Evolutionary conservation across 768 basidiomycete species (phyloP), one percentile per base, ranked within the genome.

Genomic region (Cystobasidiopsis lactophilus): DNA sequence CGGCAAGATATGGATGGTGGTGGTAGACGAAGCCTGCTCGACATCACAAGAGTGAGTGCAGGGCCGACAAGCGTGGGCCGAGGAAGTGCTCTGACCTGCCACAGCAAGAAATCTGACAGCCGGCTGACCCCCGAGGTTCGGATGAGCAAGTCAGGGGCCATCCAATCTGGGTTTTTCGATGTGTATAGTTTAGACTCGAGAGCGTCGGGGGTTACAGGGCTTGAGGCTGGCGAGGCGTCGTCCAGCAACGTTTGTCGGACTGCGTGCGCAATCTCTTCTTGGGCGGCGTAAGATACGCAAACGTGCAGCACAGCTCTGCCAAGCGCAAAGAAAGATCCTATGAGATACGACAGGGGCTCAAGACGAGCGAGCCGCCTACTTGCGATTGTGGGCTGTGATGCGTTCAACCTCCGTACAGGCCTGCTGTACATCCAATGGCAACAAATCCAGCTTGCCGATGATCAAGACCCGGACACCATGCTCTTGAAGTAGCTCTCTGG

Each of bases 71-170:
- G 38, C 5, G 11, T 13, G 37, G 10, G 11, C 31, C 10, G 13
- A 37, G 14, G 2, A 3, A 68, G n/a, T n/a, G n/a, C n/a, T n/a
- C 76, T 53, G 52, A 82, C 89, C 82, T 98, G 93, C 93, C 91
- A 98, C 16, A 89, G 75, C 64, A 95, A 66, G 63, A 78, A 98
- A 59, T 93, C 85, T 61, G 83, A 85, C 23, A 93, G 67, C 3
- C 86, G 74, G 53, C 76, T 79, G 4, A 91, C 93, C 11, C 88
- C 85, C 48, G 85, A 86, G 0, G 89, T 93, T 39, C 93, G 75
- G 21, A 98, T 71, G 49, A 96, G 74, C 44, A 98, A 75, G 62
- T 96, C 91, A 70, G 11, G 85, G 83, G 53, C 13, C 81, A 82
- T 60, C 77, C 81, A 19, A 74, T 77, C 13, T 66, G 76, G 26